Evolutionary conservation across 202 grass and related monocot genomes (phyloP), one percentile per base, ranked within the genome.

Genomic region (Bolboschoenoplectus hybrid): DNA sequence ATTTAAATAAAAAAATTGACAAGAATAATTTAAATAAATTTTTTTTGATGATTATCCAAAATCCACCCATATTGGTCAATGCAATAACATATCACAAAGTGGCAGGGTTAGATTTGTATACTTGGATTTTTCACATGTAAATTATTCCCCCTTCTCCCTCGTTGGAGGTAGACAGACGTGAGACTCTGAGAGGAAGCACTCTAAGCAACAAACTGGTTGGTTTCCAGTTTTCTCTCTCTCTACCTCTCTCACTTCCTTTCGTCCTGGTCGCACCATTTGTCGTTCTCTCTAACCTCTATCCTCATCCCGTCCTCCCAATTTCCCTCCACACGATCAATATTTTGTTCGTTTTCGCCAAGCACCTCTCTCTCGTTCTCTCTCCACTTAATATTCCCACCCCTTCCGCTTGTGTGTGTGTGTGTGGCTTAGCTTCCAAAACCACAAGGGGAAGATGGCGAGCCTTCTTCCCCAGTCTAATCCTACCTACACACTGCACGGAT

Each of bases 271-370:
- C 86, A 40, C 50, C 35, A 43, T 49, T 80, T 68, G 43, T 77
- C 58, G 26, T 82, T 65, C 49, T 66, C 86, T 76, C 14, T 35
- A 26, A 17, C 20, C 50, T 26, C 75, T 62, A 62, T 43, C 62
- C 87, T 86, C 89, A 94, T 97, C 94, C 82, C 90, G n/a, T 64
- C 73, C 85, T 85, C 69, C 81, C 77, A 61, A 80, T 61, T 87
- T 87, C 85, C 85, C 88, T 92, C 91, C 93, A 92, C 93, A 90
- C 91, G 93, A 92, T 95, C 86, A 32, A n/a, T 75, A 45, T 86
- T 86, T 89, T 87, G 88, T 91, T 88, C 85, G 44, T 86, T 86
- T 89, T 66, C 79, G 34, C 84, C 41, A 80, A 41, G 39, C 86
- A 14, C 4, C 68, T 78, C 14, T 32, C 62, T 20, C 36, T 55